These are phyloP conservation scores for Cordyceps farinosa DNA, from an alignment of 2,329 filamentous ascomycete genomes.

Conservation along the genomic window DNA sequence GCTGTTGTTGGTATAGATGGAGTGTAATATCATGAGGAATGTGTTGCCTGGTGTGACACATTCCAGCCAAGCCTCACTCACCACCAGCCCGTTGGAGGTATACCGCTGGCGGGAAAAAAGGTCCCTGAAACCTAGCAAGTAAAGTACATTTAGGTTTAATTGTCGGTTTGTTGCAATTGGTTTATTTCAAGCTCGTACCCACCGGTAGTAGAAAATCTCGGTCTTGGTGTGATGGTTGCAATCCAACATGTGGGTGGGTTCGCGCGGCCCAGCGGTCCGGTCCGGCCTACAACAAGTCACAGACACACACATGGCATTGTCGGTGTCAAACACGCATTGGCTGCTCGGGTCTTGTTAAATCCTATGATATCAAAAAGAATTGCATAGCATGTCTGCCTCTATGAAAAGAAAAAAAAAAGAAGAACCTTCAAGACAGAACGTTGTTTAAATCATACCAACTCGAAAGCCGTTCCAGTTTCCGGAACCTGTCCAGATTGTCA, in stretches of 20 bases:
- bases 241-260: background rate
- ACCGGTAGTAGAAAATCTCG: background rate
- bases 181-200: background rate
- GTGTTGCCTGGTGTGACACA: conserved; percentile 37
- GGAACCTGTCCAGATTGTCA: conserved; percentile 36
- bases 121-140: background rate
- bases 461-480: conserved; percentile 26
- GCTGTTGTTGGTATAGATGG: background rate
- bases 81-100: conserved; percentile 1
- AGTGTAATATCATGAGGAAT: conserved; percentile 34
- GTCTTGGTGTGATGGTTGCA: background rate
- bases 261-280: background rate
- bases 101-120: background rate
- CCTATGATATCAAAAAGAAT: conserved; percentile 34
- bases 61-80: conserved; percentile 29
- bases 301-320: conserved; percentile 4
- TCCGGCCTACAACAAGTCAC: conserved; percentile 8
- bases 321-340: conserved; percentile 16
- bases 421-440: conserved; percentile 31
- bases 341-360: conserved; percentile 28
- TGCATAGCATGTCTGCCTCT: conserved; percentile 31
- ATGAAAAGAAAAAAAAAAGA: conserved; percentile 28
- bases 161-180: background rate
- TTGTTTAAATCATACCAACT: conserved; percentile 32
- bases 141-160: background rate